A percentile compares a stretch with the other conserved stretches of the same genome.
Evolutionary conservation across 1,139 yeast species (phyloP).

Genomic region (Pichia sp.): DNA sequence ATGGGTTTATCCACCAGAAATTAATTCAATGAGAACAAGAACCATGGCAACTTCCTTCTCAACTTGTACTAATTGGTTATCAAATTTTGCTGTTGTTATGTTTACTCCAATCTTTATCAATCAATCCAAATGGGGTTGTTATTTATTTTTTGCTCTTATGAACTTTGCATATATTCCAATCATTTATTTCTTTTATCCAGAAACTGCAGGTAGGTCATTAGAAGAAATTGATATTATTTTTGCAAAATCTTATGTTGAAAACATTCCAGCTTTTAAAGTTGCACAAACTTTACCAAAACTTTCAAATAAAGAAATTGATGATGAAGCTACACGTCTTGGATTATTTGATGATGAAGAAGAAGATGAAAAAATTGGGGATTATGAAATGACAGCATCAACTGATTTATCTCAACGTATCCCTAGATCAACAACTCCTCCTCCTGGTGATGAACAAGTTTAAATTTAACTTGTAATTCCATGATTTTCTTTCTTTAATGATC

Average conservation of each 20-base stretch:
- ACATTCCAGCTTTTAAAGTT: conserved; percentile 43
- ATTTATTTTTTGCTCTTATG: conserved; percentile 36
- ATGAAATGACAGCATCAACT: background rate
- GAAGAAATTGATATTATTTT: conserved; percentile 57
- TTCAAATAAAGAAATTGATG: conserved; percentile 40
- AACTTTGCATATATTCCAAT: conserved; percentile 45
- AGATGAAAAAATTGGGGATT: background rate
- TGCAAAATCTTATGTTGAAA: conserved; percentile 44
- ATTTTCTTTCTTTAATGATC: background rate
- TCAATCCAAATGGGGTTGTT: conserved; percentile 38
- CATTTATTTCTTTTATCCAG: conserved; percentile 64
- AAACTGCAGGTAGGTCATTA: conserved; percentile 55
- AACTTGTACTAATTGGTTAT: conserved; percentile 48
- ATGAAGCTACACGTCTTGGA: conserved; percentile 43
- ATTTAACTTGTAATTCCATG: background rate
- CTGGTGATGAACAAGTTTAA: background rate
- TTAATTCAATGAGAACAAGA: conserved; percentile 39
- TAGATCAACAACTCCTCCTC: background rate
- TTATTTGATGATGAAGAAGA: conserved; percentile 36
- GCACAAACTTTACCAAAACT: conserved; percentile 47
- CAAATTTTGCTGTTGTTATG: conserved; percentile 42
- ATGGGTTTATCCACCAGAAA: conserved; percentile 44
- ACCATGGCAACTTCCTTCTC: conserved; percentile 39
- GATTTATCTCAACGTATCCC: background rate
- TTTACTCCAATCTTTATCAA: conserved; percentile 43